Base-by-base conservation (phyloP, 345 rosid species). In the Arabidopsis arenosa region DNA sequence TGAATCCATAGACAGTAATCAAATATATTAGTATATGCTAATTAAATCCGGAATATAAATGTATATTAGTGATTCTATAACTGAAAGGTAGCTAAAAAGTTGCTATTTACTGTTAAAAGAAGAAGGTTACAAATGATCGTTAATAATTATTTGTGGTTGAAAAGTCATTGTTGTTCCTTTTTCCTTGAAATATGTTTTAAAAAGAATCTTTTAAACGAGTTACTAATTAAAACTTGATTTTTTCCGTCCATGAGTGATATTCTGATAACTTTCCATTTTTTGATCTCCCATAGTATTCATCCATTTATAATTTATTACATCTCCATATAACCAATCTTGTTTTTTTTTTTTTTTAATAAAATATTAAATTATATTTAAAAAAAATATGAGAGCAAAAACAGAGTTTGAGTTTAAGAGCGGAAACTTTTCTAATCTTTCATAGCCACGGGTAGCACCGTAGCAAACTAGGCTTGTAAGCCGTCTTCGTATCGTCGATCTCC, bases 61-160 rank as follows among this genome's bases (percentile, higher is more conserved):
- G 33, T 9, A 51, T 49, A 35, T 52, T 13, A 4, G 4, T 30
- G 59, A 75, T 72, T 61, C 9, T 35, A 10, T 37, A 11, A 45
- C 18, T 39, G 17, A 60, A 61, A 72, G 10, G 45, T 37, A 72
- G 35, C 18, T 26, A 66, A 63, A 0, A 18, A 18, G 30, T 53
- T 54, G 10, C 66, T 55, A 55, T 45, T 21, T 74, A 47, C 23
- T 45, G 65, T 35, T 62, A 52, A 39, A 15, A 43, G 52, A 36
- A 36, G 9, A 45, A 45, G 51, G 51, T n/a, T n/a, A n/a, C 17
- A 14, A 45, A 7, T 14, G 13, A 13, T 45, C 18, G 9, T 45
- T 45, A 45, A 13, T 13, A 2, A 8, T 39, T 2, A 8, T 39
- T 4, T 40, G 30, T 3, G 14, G 14, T 40, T 10, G 11, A 43